Conservation (phyloP, 768 basidiomycete genomes). For the Chalciporus piperatus region DNA sequence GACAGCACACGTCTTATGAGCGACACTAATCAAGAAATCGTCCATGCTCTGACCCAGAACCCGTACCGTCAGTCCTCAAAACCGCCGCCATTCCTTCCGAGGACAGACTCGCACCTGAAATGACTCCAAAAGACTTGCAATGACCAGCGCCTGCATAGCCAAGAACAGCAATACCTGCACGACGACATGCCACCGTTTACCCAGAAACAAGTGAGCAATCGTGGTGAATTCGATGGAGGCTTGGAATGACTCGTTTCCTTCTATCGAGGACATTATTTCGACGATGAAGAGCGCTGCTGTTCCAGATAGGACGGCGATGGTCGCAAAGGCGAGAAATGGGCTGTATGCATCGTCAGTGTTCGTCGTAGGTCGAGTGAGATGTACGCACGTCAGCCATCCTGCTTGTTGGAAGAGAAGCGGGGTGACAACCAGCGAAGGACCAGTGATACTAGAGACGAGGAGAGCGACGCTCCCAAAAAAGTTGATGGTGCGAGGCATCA, state of each 20-base stretch:
- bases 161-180: constrained; percentile 20
- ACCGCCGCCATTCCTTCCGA: not conserved
- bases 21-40: constrained; percentile 19
- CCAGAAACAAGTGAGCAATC: constrained; percentile 24
- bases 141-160: constrained; percentile 20
- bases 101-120: constrained; percentile 16
- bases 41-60: constrained; percentile 19
- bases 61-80: not conserved
- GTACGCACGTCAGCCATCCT: constrained; percentile 25
- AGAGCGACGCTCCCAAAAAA: constrained; percentile 25
- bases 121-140: constrained; percentile 23
- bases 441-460: constrained; percentile 25
- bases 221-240: constrained; percentile 27
- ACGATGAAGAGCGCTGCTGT: constrained; percentile 18
- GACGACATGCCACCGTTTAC: constrained; percentile 22
- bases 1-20: constrained; percentile 26
- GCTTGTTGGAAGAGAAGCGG: constrained; percentile 24
- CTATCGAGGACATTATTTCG: constrained; percentile 25
- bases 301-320: constrained; percentile 20
- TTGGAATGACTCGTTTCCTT: constrained; percentile 22
- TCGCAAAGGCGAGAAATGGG: constrained; percentile 15
- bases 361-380: not conserved
- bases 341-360: not conserved
- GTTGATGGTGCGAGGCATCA: constrained; percentile 23
- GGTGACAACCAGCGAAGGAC: constrained; percentile 21